Conservation (phyloP, 352 stramenopile species). For the Phytophthora sp. region DNA sequence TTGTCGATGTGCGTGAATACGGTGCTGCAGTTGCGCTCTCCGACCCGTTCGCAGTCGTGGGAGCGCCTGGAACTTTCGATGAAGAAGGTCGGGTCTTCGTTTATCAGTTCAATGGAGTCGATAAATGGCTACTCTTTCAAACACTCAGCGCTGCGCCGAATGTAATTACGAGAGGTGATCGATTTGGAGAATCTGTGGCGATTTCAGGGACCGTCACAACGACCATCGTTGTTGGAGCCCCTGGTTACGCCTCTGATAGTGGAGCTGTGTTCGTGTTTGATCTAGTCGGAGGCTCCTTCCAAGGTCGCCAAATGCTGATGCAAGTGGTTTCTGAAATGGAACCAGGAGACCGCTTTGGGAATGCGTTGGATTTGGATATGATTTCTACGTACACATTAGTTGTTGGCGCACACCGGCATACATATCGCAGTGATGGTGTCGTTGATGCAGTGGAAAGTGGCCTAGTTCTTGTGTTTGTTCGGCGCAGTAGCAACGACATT, state of each 20-base stretch:
- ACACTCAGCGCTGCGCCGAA: conserved; percentile 61
- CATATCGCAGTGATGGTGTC: conserved; percentile 33
- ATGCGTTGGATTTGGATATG: conserved; percentile 77
- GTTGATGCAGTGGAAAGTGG: conserved; percentile 49
- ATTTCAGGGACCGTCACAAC: conserved; percentile 58
- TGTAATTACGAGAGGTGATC: conserved; percentile 49
- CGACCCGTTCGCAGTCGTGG: conserved; percentile 61
- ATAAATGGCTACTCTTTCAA: conserved; percentile 72
- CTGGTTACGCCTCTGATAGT: conserved; percentile 55
- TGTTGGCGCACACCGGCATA: conserved; percentile 61
- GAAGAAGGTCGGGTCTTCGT: conserved; percentile 76
- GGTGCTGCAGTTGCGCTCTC: conserved; percentile 55
- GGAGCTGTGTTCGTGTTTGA: conserved; percentile 85
- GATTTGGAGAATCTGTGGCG: conserved; percentile 72
- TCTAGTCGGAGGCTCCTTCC: conserved; percentile 59
- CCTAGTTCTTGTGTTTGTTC: conserved; percentile 56
- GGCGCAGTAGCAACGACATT: conserved; percentile 54
- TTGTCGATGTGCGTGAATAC: conserved; percentile 64
- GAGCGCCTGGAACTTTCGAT: conserved; percentile 59
- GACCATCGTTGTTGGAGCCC: conserved; percentile 70
- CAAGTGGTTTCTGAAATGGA: conserved; percentile 51
- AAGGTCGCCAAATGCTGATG: conserved; percentile 71
- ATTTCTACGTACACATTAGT: conserved; percentile 70
- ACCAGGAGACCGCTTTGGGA: conserved; percentile 71
- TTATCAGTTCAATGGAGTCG: conserved; percentile 66